Conservation (phyloP, 306 rosid species). For the Pyrus pyrifolia region DNA sequence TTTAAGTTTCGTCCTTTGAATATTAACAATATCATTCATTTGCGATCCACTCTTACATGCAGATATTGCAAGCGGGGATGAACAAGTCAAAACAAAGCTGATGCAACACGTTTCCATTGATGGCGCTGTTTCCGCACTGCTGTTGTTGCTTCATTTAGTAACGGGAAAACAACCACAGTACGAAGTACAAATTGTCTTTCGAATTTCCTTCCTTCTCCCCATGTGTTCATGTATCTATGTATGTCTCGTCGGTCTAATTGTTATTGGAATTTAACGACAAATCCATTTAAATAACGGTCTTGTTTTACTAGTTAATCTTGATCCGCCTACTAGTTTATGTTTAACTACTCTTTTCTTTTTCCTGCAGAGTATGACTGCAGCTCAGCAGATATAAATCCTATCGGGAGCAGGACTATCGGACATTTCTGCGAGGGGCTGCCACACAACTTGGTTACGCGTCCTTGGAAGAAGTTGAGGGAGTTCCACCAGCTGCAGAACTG, state of each 20-base stretch:
- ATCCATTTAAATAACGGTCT: not conserved
- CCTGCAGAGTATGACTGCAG: conserved; percentile 79
- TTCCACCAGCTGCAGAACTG: conserved; percentile 94
- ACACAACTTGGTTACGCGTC: conserved; percentile 73
- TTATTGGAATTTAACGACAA: not conserved
- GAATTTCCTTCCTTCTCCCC: not conserved
- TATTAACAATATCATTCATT: too few relatives aligned
- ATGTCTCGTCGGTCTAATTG: not conserved
- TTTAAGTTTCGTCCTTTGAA: too few relatives aligned
- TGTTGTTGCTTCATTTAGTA: conserved; percentile 65
- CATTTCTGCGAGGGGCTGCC: conserved; percentile 85
- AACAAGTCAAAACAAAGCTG: conserved; percentile 66
- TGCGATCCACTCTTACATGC: not conserved
- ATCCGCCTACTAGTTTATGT: not conserved
- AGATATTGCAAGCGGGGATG: conserved; percentile 89
- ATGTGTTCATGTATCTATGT: not conserved
- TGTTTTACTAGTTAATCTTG: not conserved
- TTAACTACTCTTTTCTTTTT: conserved; percentile 6
- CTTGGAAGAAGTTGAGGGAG: conserved; percentile 79
- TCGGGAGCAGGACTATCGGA: conserved; percentile 79
- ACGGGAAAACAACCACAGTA: conserved; percentile 67
- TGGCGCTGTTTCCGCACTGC: conserved; percentile 55
- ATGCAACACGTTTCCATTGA: conserved; percentile 78
- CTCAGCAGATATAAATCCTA: conserved; percentile 88
- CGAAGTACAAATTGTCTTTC: conserved; percentile 41